Percentiles rank a stretch among this genome's conserved stretches.
phyloP scores from a whole-genome alignment of 805 yeast species.

The Ogataea nakhonphanomensis region DNA sequence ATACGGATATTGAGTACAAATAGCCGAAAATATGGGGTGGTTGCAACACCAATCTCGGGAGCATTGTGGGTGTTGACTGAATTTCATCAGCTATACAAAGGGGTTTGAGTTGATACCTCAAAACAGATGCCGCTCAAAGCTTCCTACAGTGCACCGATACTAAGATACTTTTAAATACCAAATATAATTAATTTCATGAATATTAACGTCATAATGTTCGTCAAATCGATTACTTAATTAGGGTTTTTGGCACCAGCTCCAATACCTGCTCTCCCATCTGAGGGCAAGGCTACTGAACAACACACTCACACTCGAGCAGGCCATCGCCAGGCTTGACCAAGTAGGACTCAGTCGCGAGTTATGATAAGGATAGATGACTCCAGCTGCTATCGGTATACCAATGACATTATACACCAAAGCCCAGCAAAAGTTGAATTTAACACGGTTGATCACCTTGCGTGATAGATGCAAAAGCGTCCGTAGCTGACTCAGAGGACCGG shows the following conservation, averaged over 20 bases:
- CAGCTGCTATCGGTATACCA: conserved; percentile 66
- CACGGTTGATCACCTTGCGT: conserved; percentile 47
- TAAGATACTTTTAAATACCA: too few species aligned
- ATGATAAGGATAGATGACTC: conserved; percentile 55
- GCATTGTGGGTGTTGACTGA: too few species aligned
- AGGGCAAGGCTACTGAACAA: conserved; percentile 51
- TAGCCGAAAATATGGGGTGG: conserved; percentile 2
- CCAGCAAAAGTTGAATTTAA: conserved; percentile 58
- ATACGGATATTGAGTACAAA: conserved; percentile 5
- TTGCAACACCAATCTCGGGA: too few species aligned
- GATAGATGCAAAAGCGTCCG: conserved; percentile 54
- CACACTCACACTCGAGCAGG: conserved; percentile 55
- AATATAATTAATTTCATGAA: too few species aligned
- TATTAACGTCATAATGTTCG: too few species aligned
- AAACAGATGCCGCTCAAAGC: too few species aligned
- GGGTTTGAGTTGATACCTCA: too few species aligned
- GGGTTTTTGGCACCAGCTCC: conserved; percentile 1
- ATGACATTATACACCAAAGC: conserved; percentile 53
- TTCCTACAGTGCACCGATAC: too few species aligned
- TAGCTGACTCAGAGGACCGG: conserved; percentile 48
- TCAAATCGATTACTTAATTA: background rate
- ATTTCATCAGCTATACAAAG: too few species aligned
- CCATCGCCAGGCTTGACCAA: conserved; percentile 70
- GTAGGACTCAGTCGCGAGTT: conserved; percentile 56
- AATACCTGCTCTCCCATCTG: conserved; percentile 18